These are phyloP conservation scores for Diaporthe eres DNA, from an alignment of 2,329 filamentous ascomycete species.

Conservation along the genomic window DNA sequence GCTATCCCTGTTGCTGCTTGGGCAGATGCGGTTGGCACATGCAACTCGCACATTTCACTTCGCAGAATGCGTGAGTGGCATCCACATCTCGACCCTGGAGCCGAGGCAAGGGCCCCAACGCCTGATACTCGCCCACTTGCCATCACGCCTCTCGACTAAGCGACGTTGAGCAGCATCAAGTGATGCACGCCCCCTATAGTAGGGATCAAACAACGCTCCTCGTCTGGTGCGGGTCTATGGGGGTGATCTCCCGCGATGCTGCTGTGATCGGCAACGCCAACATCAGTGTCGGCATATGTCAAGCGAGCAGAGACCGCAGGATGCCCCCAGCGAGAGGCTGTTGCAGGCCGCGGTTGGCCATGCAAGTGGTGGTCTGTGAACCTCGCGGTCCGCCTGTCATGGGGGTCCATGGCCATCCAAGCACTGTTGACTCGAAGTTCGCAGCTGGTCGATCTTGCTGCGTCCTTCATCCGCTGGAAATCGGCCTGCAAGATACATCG, in stretches of 20 bases:
- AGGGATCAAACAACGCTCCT: conserved; percentile 6
- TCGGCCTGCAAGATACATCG: neutral
- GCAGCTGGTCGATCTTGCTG: neutral
- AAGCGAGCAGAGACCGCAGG: neutral
- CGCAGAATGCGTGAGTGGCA: neutral
- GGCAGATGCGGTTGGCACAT: neutral
- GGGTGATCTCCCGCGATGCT: conserved; percentile 14
- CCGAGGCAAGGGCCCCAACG: neutral
- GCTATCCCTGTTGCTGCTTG: neutral
- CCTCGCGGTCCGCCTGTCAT: neutral
- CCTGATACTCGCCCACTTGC: neutral
- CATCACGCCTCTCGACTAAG: neutral
- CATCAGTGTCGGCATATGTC: neutral
- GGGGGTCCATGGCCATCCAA: neutral
- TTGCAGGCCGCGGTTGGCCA: neutral
- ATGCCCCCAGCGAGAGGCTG: neutral
- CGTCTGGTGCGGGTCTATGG: conserved; percentile 19
- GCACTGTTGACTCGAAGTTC: conserved; percentile 21
- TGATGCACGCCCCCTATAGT: neutral
- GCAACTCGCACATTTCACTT: neutral
- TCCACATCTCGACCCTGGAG: neutral
- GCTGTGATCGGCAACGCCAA: conserved; percentile 13
- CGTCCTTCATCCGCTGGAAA: neutral
- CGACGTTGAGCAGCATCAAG: conserved; percentile 4
- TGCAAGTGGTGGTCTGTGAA: conserved; percentile 12